Evolutionary conservation across 768 basidiomycete genomes (phyloP), one percentile per base, ranked within the genome.

Genomic region (Solioccasus polychromus): DNA sequence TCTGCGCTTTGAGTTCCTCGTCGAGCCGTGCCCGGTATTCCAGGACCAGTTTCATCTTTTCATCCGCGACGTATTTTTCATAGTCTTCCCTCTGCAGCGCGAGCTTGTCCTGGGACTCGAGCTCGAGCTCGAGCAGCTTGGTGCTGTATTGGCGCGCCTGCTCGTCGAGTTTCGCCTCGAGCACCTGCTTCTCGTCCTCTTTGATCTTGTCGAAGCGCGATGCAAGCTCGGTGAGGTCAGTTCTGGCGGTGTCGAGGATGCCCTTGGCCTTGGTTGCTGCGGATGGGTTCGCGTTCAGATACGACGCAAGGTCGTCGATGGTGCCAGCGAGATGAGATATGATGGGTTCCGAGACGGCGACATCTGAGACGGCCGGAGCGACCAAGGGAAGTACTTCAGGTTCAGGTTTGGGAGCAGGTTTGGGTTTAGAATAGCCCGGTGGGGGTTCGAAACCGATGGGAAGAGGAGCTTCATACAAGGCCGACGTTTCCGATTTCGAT

Each of bases 381-480:
- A 97, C 72, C 18, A 90, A 78, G 35, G 93, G 92, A 9, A 97
- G 76, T 1, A 69, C 72, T 4, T 52, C 52, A 6, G 60, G 35
- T 18, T 66, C 49, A 5, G 66, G 37, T 48, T 68, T 67, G n/a
- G 62, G 79, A 24, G 76, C 68, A 17, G 81, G 74, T 18, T 70
- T 53, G 11, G 88, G 82, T 30, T 82, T 76, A 45, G 76, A 72
- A 64, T 82, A 97, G 17, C 95, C 95, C 19, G 91, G 91, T 26
- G 95, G 94, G 9, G 87, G 91, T 65, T 97, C 93, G 63, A 89
- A 91, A 11, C 93, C 95, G 40, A 99, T 68, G n/a, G 95, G 96
- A 19, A 98, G 73, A 6, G 85, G 84, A 15, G 69, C 76, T 35
- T 70, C 67, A 60, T 95, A 95, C n/a, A n/a, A n/a, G n/a, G n/a